Base-by-base conservation (phyloP, 371 early-diverging fungal genomes). In the Cokeromyces recurvatus region DNA sequence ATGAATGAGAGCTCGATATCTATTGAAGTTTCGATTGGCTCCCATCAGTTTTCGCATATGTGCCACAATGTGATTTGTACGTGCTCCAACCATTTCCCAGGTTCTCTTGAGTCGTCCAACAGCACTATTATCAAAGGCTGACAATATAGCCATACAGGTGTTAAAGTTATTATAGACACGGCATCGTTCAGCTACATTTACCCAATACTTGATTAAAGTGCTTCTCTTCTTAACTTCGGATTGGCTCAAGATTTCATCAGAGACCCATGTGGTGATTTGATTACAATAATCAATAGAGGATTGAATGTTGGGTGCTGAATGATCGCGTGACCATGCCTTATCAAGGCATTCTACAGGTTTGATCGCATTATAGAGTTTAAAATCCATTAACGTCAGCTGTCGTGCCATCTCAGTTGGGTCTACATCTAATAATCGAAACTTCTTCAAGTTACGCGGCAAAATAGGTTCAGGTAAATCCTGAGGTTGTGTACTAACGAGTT, bases 341-440 rank as follows among this genome's bases (percentile, higher is more conserved):
- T 86, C 81, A 37, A 97, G 62, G 57, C 91, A 89, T 62, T 97
- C 97, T 11, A 83, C 72, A 2, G 92, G 89, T 21, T 79, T 77
- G 47, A 97, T 90, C 29, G 84, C 74, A 61, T 78, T 81, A 60
- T 90, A 95, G 12, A 86, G 48, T 24, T 78, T 81, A 17, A 82
- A 86, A 57, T 95, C 92, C 64, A 94, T 84, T 36, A 98, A 66
- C 0, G 97, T 95, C 45, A 98, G 59, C 65, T 98, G 97, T 14
- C 98, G 78, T 0, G 97, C 97, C 44, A 97, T 62, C 62, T 98
- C 98, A 32, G 89, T 62, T 1, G 96, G 86, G 60, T 95, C 92
- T 25, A 97, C 57, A 43, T 97, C 96, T 50, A 84, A 37, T 29
- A 97, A 63, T 48, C 78, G 79, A 54, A 90, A 61, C 40, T 74